These are phyloP conservation scores for Backusella tarrabulga DNA, from an alignment of 192 early-diverging fungal genomes.

Conservation along the genomic window DNA sequence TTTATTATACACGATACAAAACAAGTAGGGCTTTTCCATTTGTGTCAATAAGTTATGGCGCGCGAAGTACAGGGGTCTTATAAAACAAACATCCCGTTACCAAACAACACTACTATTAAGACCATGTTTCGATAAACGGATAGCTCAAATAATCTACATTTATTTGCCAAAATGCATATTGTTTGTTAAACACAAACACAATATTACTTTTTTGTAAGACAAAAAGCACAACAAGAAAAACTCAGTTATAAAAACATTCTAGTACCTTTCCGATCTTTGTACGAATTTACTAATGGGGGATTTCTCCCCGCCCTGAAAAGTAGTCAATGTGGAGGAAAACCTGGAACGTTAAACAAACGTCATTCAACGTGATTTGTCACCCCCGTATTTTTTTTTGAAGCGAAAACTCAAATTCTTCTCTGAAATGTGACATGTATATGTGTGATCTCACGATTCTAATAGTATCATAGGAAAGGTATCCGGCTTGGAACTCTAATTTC, in stretches of 20 bases:
- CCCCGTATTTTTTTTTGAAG: not conserved
- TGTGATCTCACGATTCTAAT: not conserved
- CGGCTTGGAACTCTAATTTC: not conserved
- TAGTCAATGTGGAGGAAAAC: not conserved
- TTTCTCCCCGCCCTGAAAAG: conserved; percentile 7
- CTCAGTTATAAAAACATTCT: not conserved
- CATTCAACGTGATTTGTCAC: not conserved
- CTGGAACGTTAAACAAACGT: not conserved
- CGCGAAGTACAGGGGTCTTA: not conserved
- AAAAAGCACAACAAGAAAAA: not conserved
- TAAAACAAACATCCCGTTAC: not conserved
- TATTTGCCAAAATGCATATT: not conserved
- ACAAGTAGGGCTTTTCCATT: not conserved
- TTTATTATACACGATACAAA: not conserved
- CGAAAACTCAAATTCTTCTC: not conserved
- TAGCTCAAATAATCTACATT: not conserved
- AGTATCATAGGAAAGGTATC: not conserved
- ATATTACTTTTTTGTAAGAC: not conserved
- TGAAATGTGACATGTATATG: not conserved
- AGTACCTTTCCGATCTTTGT: not conserved
- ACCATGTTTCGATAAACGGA: not conserved
- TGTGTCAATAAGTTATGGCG: not conserved
- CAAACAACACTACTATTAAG: not conserved
- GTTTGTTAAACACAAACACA: not conserved
- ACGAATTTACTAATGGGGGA: conserved; percentile 3